These are phyloP conservation scores for Dictyostelium citrinum DNA, from an alignment of 78 protist species.

Conservation along the genomic window DNA sequence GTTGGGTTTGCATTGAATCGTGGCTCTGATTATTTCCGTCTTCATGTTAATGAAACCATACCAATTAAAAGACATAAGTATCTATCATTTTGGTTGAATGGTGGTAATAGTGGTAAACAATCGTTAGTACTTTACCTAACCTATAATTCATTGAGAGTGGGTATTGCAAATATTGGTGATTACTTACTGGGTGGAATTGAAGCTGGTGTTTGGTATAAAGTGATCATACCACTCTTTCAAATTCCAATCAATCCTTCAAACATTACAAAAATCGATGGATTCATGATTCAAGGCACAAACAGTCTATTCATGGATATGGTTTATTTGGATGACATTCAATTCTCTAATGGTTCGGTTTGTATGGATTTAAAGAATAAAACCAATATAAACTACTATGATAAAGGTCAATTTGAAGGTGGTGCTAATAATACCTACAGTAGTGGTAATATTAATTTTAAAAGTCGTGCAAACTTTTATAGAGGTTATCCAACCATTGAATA, in stretches of 20 bases:
- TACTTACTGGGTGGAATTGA: constrained; percentile 3
- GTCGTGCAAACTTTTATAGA: not conserved
- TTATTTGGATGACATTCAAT: constrained; percentile 6
- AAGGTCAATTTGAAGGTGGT: constrained; percentile 3
- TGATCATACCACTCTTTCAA: constrained; percentile 6
- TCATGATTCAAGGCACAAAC: not conserved
- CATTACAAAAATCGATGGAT: constrained; percentile 5
- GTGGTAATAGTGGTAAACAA: constrained; percentile 14
- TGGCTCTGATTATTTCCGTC: not conserved
- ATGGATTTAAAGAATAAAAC: not conserved
- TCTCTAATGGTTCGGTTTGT: constrained; percentile 5
- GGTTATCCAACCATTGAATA: not conserved
- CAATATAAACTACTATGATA: not conserved
- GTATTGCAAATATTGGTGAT: not conserved
- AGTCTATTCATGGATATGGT: constrained; percentile 13
- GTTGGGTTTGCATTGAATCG: not conserved
- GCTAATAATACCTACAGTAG: not conserved
- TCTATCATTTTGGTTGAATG: constrained; percentile 48
- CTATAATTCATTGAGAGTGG: not conserved
- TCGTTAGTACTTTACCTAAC: not conserved
- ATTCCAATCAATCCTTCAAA: constrained; percentile 6
- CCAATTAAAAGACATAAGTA: constrained; percentile 13
- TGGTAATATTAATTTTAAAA: constrained; percentile 2
- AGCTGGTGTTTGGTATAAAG: constrained; percentile 29
- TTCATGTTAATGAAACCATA: not conserved